phyloP scores from a whole-genome alignment of 1,139 yeast genomes.

The Yamadazyma trypodendri region DNA sequence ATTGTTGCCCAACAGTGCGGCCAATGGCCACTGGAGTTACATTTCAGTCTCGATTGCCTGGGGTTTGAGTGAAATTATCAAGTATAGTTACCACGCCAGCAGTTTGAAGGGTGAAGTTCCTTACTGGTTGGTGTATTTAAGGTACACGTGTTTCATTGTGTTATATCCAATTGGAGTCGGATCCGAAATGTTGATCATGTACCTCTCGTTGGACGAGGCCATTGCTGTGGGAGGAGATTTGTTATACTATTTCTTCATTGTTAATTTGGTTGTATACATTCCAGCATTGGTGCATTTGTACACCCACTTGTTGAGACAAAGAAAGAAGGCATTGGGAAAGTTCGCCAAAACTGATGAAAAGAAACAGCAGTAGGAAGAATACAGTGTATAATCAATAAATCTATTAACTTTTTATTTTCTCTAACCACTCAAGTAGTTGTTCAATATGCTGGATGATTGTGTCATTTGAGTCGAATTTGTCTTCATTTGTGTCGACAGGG shows the following conservation, averaged over 20 bases:
- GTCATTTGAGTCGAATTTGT: slow-evolving; percentile 30
- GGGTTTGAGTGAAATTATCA: slow-evolving; percentile 85
- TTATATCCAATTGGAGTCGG: slow-evolving; percentile 91
- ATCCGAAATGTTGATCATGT: slow-evolving; percentile 73
- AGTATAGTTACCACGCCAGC: slow-evolving; percentile 82
- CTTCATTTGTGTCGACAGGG: slow-evolving; percentile 16
- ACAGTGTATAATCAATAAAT: not conserved
- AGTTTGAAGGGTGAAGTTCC: slow-evolving; percentile 64
- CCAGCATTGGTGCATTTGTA: slow-evolving; percentile 88
- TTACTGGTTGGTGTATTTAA: slow-evolving; percentile 59
- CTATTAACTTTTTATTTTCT: slow-evolving; percentile 10
- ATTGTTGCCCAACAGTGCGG: slow-evolving; percentile 67
- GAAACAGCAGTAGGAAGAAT: slow-evolving; percentile 6
- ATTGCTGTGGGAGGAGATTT: slow-evolving; percentile 46
- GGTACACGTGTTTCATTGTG: slow-evolving; percentile 81
- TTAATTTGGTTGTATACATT: slow-evolving; percentile 61
- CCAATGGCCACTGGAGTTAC: slow-evolving; percentile 59
- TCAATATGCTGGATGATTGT: slow-evolving; percentile 37
- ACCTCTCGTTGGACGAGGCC: slow-evolving; percentile 67
- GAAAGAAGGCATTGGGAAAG: slow-evolving; percentile 63
- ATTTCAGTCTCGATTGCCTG: slow-evolving; percentile 75
- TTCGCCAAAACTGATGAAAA: slow-evolving; percentile 14
- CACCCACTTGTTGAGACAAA: slow-evolving; percentile 86
- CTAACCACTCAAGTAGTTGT: slow-evolving; percentile 31
- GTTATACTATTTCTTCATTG: slow-evolving; percentile 56